Conservation (phyloP, 2,329 filamentous ascomycete species). For the Fusarium chlamydosporum region DNA sequence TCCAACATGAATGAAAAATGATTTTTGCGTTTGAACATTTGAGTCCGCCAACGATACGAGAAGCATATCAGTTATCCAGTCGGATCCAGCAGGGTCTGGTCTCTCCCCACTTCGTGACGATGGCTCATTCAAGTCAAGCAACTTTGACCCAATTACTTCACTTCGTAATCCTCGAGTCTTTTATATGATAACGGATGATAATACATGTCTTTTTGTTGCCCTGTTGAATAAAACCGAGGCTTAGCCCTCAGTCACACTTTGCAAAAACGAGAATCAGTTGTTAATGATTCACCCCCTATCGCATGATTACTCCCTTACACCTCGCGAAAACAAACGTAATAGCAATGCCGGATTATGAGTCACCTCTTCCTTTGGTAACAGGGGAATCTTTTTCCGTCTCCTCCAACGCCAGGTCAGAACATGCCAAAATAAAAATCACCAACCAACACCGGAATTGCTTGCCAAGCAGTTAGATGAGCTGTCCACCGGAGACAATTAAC, state of each 20-base stretch:
- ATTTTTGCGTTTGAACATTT: conserved; percentile 12
- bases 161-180: not conserved
- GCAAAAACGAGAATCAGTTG: conserved; percentile 1
- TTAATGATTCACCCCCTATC: conserved; percentile 4
- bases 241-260: conserved; percentile 2
- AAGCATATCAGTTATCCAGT: not conserved
- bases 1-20: conserved; percentile 35
- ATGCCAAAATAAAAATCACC: conserved; percentile 43
- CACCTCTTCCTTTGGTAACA: conserved; percentile 39
- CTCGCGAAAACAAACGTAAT: conserved; percentile 44
- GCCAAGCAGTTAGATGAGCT: conserved; percentile 22
- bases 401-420: conserved; percentile 48
- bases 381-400: conserved; percentile 53
- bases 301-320: conserved; percentile 36
- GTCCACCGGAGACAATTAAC: not conserved
- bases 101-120: not conserved
- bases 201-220: not conserved
- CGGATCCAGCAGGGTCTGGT: not conserved
- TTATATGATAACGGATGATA: not conserved
- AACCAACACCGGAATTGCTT: conserved; percentile 43
- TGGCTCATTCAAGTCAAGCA: not conserved
- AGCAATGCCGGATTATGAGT: conserved; percentile 34
- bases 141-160: not conserved
- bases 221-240: not conserved
- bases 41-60: not conserved